A percentile compares a stretch with the other conserved stretches of the same genome.
Evolutionary conservation across 768 basidiomycete genomes (phyloP).

Genomic region (Lactifluus piperatus): DNA sequence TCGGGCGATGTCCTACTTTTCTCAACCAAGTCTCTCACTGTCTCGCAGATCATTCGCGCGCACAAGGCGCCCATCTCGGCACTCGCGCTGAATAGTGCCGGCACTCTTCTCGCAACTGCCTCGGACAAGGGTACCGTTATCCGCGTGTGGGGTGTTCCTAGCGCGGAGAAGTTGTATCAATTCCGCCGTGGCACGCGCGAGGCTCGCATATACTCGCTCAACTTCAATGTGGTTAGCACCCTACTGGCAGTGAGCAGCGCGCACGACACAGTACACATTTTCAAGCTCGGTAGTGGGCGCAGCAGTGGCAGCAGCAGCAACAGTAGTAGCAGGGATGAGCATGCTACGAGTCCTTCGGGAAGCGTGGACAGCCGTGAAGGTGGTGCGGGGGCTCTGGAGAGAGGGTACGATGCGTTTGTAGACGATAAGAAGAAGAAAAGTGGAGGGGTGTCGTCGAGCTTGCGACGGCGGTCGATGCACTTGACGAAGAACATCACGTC

Average conservation of each 20-base stretch:
- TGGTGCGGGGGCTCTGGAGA: conserved; percentile 53
- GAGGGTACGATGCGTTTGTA: conserved; percentile 80
- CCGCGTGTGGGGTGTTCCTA: conserved; percentile 85
- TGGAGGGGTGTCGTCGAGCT: conserved; percentile 47
- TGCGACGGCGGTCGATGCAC: conserved; percentile 64
- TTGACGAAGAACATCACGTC: conserved; percentile 66
- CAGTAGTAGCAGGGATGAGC: conserved; percentile 22
- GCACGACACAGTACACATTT: conserved; percentile 94
- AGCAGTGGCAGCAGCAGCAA: conserved; percentile 18
- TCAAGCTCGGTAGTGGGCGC: conserved; percentile 58
- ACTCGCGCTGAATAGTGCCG: conserved; percentile 76
- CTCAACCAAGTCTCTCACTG: conserved; percentile 84
- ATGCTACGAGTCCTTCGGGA: conserved; percentile 51
- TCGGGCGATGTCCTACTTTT: conserved; percentile 91
- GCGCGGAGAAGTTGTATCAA: conserved; percentile 90
- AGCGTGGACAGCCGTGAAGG: conserved; percentile 57
- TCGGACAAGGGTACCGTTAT: conserved; percentile 97
- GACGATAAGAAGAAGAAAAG: conserved; percentile 57
- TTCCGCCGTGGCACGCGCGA: conserved; percentile 88
- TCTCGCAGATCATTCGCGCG: conserved; percentile 93
- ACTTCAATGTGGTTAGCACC: conserved; percentile 76
- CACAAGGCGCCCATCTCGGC: conserved; percentile 91
- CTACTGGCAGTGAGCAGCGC: conserved; percentile 88
- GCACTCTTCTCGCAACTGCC: conserved; percentile 87
- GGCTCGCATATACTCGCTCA: conserved; percentile 74